phyloP scores from a whole-genome alignment of 2,329 filamentous ascomycete species.

The Tolypocladium endophyticum region DNA sequence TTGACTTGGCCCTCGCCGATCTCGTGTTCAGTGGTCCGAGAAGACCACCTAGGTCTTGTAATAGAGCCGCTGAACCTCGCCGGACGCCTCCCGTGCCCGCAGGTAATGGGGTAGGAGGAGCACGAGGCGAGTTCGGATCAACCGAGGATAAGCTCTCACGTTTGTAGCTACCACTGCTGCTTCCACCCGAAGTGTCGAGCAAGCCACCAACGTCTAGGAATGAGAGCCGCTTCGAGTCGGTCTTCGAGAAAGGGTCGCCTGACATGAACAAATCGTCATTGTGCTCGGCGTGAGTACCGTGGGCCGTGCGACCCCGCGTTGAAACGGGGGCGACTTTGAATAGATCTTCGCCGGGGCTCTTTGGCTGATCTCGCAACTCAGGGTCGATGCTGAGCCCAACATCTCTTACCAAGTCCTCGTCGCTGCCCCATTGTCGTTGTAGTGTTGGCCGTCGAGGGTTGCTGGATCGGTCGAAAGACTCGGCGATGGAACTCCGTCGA shows the following conservation, averaged over 20 bases:
- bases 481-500: conserved; percentile 51
- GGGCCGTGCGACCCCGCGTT: conserved; percentile 11
- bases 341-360: conserved; percentile 14
- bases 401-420: conserved; percentile 78
- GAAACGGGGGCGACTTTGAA: conserved; percentile 26
- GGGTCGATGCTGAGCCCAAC: conserved; percentile 59
- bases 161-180: conserved; percentile 20
- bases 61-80: conserved; percentile 44
- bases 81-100: conserved; percentile 35
- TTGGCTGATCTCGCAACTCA: conserved; percentile 32
- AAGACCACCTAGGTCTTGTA: conserved; percentile 48
- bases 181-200: conserved; percentile 37
- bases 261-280: conserved; percentile 35
- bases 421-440: conserved; percentile 70
- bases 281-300: conserved; percentile 29
- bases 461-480: conserved; percentile 45
- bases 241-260: conserved; percentile 21
- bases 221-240: conserved; percentile 41
- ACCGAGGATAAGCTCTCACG: conserved; percentile 29
- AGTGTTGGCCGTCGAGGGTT: conserved; percentile 36
- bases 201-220: conserved; percentile 82
- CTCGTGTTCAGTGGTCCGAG: conserved; percentile 30
- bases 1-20: conserved; percentile 18
- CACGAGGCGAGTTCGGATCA: conserved; percentile 25
- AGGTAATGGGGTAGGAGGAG: conserved; percentile 29